Conservation (phyloP, 345 rosid species). For the Citrus cavaleriei region DNA sequence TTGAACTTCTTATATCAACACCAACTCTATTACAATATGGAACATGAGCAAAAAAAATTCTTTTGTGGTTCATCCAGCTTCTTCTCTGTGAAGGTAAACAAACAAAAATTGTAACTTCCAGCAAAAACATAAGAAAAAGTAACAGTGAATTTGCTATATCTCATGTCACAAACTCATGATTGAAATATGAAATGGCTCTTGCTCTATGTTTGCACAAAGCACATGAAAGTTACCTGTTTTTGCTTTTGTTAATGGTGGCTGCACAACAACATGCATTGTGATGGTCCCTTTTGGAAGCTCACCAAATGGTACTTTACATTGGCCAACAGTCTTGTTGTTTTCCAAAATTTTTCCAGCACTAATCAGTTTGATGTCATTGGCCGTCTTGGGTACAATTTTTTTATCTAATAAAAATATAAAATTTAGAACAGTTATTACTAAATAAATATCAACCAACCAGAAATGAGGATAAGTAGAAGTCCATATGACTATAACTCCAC, state of each 20-base stretch:
- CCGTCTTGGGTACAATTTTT: slow-evolving; percentile 69
- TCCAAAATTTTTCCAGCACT: slow-evolving; percentile 89
- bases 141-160: background rate
- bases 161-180: background rate
- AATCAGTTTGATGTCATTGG: slow-evolving; percentile 83
- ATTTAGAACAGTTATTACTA: slow-evolving; percentile 3
- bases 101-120: background rate
- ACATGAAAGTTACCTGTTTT: slow-evolving; percentile 56
- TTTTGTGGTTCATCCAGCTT: slow-evolving; percentile 58
- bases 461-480: background rate
- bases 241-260: slow-evolving; percentile 64
- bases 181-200: background rate
- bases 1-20: slow-evolving; percentile 9
- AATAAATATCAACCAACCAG: background rate
- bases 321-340: slow-evolving; percentile 79
- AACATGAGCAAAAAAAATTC: slow-evolving; percentile 57
- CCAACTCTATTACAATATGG: slow-evolving; percentile 50
- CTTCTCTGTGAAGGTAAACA: slow-evolving; percentile 52
- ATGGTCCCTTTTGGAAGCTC: slow-evolving; percentile 67
- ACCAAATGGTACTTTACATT: slow-evolving; percentile 76
- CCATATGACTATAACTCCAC: background rate
- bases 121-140: background rate
- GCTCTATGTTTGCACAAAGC: background rate
- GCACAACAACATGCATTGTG: slow-evolving; percentile 97
- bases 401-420: slow-evolving; percentile 46